Conservation (phyloP, 805 yeast genomes). For the Lipomyces spencermartinsiae region DNA sequence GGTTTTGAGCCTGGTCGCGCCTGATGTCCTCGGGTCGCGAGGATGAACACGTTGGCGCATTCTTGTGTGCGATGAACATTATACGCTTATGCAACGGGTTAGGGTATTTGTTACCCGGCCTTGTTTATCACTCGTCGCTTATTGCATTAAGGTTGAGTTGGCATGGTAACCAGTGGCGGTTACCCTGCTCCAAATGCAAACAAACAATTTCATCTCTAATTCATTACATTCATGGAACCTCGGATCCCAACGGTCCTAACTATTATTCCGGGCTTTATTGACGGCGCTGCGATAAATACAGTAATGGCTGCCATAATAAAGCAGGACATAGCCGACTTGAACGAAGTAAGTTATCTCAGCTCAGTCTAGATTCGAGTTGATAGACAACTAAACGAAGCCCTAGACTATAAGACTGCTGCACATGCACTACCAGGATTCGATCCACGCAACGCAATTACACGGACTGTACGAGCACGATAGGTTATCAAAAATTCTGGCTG, state of each 20-base stretch:
- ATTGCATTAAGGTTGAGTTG: conserved; percentile 10
- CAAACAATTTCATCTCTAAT: background rate
- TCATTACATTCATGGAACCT: background rate
- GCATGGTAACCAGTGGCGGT: conserved; percentile 9
- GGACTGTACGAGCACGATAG: conserved; percentile 13
- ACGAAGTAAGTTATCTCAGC: conserved; percentile 11
- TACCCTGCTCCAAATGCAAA: conserved; percentile 11
- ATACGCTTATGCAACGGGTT: no score
- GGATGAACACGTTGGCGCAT: background rate
- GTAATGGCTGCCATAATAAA: background rate
- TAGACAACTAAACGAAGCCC: background rate
- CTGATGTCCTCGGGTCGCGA: background rate
- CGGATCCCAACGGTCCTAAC: background rate
- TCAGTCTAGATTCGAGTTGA: background rate
- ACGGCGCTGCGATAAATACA: background rate
- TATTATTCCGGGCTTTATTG: background rate
- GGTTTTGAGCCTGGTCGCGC: background rate
- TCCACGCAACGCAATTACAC: conserved; percentile 10
- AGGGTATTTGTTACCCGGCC: no score
- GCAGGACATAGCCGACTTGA: conserved; percentile 14
- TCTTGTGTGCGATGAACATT: no score
- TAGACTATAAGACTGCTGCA: conserved; percentile 10
- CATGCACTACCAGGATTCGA: conserved; percentile 12
- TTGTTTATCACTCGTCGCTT: no score
- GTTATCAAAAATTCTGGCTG: background rate